Evolutionary conservation across 1,284 basidiomycete genomes (phyloP).

Genomic region (Amylostereum chailletii): DNA sequence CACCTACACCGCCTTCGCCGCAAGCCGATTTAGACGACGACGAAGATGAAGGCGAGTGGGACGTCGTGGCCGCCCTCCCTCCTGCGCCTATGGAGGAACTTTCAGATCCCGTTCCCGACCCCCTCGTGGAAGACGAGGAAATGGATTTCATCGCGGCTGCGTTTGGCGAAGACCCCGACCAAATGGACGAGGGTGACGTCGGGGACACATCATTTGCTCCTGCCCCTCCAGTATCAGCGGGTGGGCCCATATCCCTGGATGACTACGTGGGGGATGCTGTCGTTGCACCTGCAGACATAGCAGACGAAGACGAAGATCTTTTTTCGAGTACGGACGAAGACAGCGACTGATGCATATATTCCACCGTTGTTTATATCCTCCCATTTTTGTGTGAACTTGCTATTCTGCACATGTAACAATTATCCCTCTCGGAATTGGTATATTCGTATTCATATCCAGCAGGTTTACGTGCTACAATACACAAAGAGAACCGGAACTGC

Average conservation of each 20-base stretch:
- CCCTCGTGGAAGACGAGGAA: slow-evolving; percentile 25
- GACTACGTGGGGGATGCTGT: slow-evolving; percentile 35
- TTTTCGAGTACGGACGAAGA: slow-evolving; percentile 59
- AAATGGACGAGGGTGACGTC: slow-evolving; percentile 17
- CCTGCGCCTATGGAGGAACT: slow-evolving; percentile 6
- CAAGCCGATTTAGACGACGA: slow-evolving; percentile 30
- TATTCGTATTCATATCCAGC: not conserved
- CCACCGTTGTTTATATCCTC: not conserved
- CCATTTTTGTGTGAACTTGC: not conserved
- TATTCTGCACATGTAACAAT: not conserved
- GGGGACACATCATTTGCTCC: slow-evolving; percentile 22
- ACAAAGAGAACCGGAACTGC: not conserved
- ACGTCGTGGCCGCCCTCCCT: slow-evolving; percentile 20
- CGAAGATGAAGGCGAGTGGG: slow-evolving; percentile 40
- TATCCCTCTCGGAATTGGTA: not conserved
- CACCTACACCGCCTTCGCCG: slow-evolving; percentile 14
- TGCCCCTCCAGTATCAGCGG: slow-evolving; percentile 29
- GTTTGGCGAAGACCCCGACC: slow-evolving; percentile 4
- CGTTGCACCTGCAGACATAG: slow-evolving; percentile 2
- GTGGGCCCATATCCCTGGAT: slow-evolving; percentile 44
- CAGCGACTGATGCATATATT: slow-evolving; percentile 43
- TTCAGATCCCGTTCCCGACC: slow-evolving; percentile 15
- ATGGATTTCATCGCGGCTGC: slow-evolving; percentile 8
- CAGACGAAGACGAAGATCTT: slow-evolving; percentile 49
- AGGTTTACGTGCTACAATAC: not conserved